Conservation (phyloP, 768 basidiomycete species). For the Lactarius deliciosus region DNA sequence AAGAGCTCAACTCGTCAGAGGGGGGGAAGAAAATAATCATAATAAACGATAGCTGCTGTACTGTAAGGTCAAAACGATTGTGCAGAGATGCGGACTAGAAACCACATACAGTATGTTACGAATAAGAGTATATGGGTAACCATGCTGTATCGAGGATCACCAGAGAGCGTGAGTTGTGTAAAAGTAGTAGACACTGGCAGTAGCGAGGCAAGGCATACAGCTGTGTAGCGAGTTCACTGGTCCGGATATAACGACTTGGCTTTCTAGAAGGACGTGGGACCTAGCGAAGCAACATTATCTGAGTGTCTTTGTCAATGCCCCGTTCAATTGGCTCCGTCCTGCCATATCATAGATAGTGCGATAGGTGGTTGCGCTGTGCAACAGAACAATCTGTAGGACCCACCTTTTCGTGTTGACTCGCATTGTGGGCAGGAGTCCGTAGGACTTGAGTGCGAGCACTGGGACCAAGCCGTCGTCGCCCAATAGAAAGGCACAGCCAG, state of each 20-base stretch:
- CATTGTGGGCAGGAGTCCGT: neutral
- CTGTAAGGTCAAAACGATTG: neutral
- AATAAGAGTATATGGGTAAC: neutral
- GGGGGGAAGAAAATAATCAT: neutral
- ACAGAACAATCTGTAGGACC: neutral
- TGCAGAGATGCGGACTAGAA: no score
- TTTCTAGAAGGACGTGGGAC: conserved; percentile 1
- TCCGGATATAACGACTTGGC: neutral
- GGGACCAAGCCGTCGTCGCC: neutral
- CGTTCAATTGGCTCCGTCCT: neutral
- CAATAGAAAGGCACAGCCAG: neutral
- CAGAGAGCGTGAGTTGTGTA: neutral
- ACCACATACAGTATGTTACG: neutral
- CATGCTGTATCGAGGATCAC: neutral
- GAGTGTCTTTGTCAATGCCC: neutral
- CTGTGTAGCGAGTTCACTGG: neutral
- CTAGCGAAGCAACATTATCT: neutral
- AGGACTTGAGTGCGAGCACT: neutral
- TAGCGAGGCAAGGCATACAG: neutral
- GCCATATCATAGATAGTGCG: neutral
- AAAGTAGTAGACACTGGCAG: neutral
- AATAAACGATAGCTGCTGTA: neutral
- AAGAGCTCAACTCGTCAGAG: neutral
- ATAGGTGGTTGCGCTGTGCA: neutral
- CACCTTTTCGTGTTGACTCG: neutral